phyloP scores from a whole-genome alignment of 768 basidiomycete species.

The Steccherinum ochraceum region DNA sequence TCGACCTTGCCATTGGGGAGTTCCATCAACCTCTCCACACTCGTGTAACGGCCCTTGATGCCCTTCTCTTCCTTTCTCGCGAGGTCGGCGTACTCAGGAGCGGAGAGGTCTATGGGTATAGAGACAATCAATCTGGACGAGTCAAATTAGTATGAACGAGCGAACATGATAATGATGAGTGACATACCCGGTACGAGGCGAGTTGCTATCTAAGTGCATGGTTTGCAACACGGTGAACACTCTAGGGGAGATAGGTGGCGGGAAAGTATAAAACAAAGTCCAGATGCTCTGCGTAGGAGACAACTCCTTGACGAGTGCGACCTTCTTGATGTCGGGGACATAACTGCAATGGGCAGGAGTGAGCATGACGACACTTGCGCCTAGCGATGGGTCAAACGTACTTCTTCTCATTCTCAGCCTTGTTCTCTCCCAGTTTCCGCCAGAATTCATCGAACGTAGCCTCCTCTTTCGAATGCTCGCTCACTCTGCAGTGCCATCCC shows the following conservation, averaged over 20 bases:
- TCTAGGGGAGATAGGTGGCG: constrained; percentile 63
- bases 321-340: constrained; percentile 59
- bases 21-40: constrained; percentile 61
- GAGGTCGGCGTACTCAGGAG: constrained; percentile 50
- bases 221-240: constrained; percentile 73
- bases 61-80: constrained; percentile 58
- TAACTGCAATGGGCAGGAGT: constrained; percentile 38
- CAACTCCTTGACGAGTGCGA: constrained; percentile 52
- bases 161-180: neutral
- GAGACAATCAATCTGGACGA: constrained; percentile 38
- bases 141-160: neutral
- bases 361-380: neutral
- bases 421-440: constrained; percentile 59
- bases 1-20: constrained; percentile 58
- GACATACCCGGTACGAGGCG: constrained; percentile 56
- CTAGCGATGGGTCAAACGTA: constrained; percentile 23
- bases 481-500: constrained; percentile 63
- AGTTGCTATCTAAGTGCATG: constrained; percentile 40
- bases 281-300: constrained; percentile 63
- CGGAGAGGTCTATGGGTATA: constrained; percentile 61
- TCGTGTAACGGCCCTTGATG: constrained; percentile 61
- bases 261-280: constrained; percentile 68
- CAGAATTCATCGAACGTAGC: constrained; percentile 71
- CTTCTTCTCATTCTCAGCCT: constrained; percentile 66
- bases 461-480: constrained; percentile 59